Evolutionary conservation across 495 filamentous ascomycete species (phyloP), one percentile per base, ranked within the genome.

Genomic region (Podospora pseudocomata): DNA sequence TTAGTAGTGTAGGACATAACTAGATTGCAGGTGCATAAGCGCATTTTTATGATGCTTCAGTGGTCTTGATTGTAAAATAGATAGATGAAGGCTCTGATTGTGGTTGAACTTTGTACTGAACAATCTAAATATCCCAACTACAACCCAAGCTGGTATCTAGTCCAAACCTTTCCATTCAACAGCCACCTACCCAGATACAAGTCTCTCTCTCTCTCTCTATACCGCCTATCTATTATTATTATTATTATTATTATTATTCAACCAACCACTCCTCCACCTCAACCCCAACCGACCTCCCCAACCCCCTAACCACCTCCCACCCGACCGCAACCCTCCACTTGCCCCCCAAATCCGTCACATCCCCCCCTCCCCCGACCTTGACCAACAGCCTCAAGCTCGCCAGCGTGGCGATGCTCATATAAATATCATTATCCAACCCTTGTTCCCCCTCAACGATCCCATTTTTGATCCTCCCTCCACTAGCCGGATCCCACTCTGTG

Each of bases 321-420:
- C 88, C 87, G 64, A 92, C 88, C 70, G 87, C 88, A 7, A 91
- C 87, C 71, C 89, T 85, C 88, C 90, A 94, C 79, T 89, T 92
- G 9, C 84, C 83, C 6, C 84, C 85, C 4, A 84, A 81, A 75
- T 92, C 90, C 72, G 92, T 77, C 57, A 80, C 77, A 71, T 91
- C 90, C 54, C 64, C 83, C 79, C 32, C 86, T 23, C 64, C 80
- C 77, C 82, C 85, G 74, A 76, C 80, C 66, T 83, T 79, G 0
- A 92, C 86, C 13, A 98, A 79, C 63, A 99, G 78, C 65, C 93
- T 79, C 73, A 98, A 75, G 53, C 90, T 90, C 23, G 89, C 87
- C 58, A 99, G 79, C 56, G 94, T 97, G 34, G 92, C 89, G 34
- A 97, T 84, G 69, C 91, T 89, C 72, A 86, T 86, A 63, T 87